A percentile compares a stretch with the other conserved stretches of the same genome.
Evolutionary conservation across 192 early-diverging fungal genomes (phyloP).

Genomic region (Rhizoclosmatium globosum): DNA sequence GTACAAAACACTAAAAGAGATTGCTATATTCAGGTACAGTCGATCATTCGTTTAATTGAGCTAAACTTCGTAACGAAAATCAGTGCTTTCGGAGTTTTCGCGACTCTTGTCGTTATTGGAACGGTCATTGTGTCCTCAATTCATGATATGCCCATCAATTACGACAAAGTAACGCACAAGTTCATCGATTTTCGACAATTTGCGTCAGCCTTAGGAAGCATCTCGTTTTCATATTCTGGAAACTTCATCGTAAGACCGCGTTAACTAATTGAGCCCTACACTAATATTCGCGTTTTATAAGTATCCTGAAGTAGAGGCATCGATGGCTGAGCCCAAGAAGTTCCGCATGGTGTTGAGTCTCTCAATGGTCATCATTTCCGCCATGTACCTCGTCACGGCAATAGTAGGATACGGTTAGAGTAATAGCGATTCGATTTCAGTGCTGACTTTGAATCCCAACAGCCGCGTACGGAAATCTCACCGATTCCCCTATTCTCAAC

Average conservation of each 20-base stretch:
- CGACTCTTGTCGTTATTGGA: conserved; percentile 76
- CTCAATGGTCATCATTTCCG: conserved; percentile 70
- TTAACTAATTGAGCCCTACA: neutral
- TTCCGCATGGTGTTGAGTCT: conserved; percentile 74
- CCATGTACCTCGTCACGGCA: conserved; percentile 74
- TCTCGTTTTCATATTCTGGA: conserved; percentile 84
- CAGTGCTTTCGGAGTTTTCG: conserved; percentile 75
- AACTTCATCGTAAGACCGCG: conserved; percentile 63
- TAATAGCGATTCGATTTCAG: too few relatives aligned
- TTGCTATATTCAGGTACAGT: conserved; percentile 66
- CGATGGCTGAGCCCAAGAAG: conserved; percentile 73
- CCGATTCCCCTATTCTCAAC: conserved; percentile 74
- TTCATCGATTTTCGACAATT: conserved; percentile 62
- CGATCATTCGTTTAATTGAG: neutral
- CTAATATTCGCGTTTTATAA: neutral
- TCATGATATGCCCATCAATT: conserved; percentile 53
- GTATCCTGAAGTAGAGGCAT: conserved; percentile 84
- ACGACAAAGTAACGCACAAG: conserved; percentile 60
- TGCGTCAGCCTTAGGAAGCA: conserved; percentile 78
- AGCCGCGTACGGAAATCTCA: conserved; percentile 70
- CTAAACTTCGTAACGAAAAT: neutral
- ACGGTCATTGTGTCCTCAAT: conserved; percentile 73
- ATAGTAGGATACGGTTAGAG: conserved; percentile 69
- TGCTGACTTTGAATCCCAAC: too few relatives aligned
- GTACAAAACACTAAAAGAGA: conserved; percentile 82